These are phyloP conservation scores for Trapa incisa DNA, from an alignment of 345 rosid species.

Conservation along the genomic window DNA sequence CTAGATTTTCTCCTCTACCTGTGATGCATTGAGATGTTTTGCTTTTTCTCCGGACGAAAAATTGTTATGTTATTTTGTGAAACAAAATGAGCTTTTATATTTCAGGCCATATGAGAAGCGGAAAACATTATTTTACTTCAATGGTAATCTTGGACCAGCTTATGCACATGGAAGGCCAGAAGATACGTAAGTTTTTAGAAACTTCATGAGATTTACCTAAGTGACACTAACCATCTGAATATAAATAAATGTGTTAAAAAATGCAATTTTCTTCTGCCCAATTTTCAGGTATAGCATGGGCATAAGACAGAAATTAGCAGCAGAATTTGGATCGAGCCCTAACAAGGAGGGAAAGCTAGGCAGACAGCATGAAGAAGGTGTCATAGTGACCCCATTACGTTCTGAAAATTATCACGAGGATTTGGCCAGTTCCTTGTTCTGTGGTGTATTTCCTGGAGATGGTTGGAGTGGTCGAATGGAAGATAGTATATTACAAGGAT, in stretches of 20 bases:
- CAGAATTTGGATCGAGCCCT: constrained; percentile 91
- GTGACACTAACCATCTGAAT: background rate
- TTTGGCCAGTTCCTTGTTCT: constrained; percentile 70
- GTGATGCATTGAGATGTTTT: no score
- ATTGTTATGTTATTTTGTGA: background rate
- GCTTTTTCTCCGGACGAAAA: background rate
- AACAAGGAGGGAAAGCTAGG: constrained; percentile 88
- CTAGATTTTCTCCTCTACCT: background rate
- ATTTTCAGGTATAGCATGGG: constrained; percentile 92
- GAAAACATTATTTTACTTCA: constrained; percentile 75
- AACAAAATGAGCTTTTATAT: constrained; percentile 8
- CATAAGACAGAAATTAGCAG: constrained; percentile 76
- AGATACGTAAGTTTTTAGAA: constrained; percentile 48
- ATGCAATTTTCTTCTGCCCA: constrained; percentile 1
- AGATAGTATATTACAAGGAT: constrained; percentile 92
- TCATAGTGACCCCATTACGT: constrained; percentile 58
- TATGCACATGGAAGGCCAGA: constrained; percentile 80
- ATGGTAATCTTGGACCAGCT: constrained; percentile 95
- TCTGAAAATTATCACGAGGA: constrained; percentile 51
- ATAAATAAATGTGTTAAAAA: background rate
- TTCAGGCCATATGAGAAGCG: constrained; percentile 66
- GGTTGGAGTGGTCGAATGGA: constrained; percentile 99
- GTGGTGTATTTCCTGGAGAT: constrained; percentile 97
- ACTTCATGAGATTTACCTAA: background rate
- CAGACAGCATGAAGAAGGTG: constrained; percentile 68